Conservation (phyloP, 1,284 basidiomycete genomes). For the Apiotrichum montevideense region DNA sequence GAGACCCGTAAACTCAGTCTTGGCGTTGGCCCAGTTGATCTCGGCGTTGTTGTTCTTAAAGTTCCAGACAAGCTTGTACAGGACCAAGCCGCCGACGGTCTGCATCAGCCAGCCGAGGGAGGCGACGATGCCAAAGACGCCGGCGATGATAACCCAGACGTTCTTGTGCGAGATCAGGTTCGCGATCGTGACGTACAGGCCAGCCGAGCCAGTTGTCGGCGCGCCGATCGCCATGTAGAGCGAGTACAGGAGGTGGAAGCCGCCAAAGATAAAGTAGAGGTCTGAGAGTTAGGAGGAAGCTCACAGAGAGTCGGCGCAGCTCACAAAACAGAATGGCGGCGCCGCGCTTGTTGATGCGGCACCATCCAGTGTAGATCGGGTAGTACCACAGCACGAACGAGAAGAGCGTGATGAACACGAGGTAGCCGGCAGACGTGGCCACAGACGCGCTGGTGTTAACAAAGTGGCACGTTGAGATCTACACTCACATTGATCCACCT, state of each 20-base stretch:
- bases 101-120: constrained; percentile 84
- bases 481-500: constrained; percentile 45
- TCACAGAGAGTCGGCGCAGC: constrained; percentile 31
- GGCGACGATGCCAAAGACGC: constrained; percentile 69
- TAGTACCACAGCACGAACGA: constrained; percentile 92
- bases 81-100: constrained; percentile 47
- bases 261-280: constrained; percentile 89
- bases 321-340: constrained; percentile 49
- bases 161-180: constrained; percentile 57
- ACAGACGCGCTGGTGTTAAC: constrained; percentile 22
- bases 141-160: constrained; percentile 69
- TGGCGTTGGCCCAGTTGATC: constrained; percentile 31
- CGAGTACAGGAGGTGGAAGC: constrained; percentile 85
- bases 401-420: constrained; percentile 68
- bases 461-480: background rate
- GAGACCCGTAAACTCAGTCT: constrained; percentile 18
- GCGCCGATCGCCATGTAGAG: constrained; percentile 82
- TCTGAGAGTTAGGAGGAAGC: constrained; percentile 52
- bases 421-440: constrained; percentile 51
- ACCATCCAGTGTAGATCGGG: constrained; percentile 93
- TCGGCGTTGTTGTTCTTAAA: constrained; percentile 46
- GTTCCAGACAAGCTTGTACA: constrained; percentile 47
- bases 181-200: constrained; percentile 85
- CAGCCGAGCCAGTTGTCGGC: constrained; percentile 83
- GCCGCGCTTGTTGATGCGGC: constrained; percentile 62